Evolutionary conservation across 108 stramenopile species (phyloP).

Genomic region (Fistulifera pelliculosa): DNA sequence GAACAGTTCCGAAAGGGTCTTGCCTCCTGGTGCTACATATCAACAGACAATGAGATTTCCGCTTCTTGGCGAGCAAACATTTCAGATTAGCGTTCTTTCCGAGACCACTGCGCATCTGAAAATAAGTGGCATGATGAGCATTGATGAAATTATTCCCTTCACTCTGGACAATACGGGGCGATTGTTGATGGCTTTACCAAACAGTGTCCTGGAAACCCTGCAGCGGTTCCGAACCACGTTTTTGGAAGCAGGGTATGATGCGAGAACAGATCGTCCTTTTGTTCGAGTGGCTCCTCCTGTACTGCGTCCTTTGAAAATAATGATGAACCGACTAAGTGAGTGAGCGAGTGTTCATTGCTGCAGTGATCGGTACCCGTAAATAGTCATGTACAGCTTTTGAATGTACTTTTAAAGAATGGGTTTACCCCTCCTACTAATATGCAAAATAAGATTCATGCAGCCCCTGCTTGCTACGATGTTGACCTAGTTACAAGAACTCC

Average conservation of each 20-base stretch:
- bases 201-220: neutral
- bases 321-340: too few species aligned
- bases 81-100: neutral
- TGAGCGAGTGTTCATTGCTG: too few species aligned
- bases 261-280: neutral
- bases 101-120: slow-evolving; percentile 1
- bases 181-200: neutral
- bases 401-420: too few species aligned
- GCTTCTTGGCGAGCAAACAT: slow-evolving; percentile 4
- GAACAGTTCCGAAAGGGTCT: too few species aligned
- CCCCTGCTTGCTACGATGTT: too few species aligned
- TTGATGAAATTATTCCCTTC: slow-evolving; percentile 6
- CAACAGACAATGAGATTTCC: slow-evolving; percentile 1
- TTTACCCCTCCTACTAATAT: too few species aligned
- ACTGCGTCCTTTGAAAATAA: neutral
- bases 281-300: slow-evolving; percentile 1
- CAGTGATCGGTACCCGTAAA: too few species aligned
- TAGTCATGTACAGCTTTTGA: too few species aligned
- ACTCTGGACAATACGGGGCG: neutral
- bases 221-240: neutral
- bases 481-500: too few species aligned
- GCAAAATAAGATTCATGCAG: too few species aligned
- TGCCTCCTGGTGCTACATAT: slow-evolving; percentile 1
- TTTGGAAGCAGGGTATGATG: slow-evolving; percentile 8
- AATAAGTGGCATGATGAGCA: slow-evolving; percentile 2